Evolutionary conservation across 805 yeast species (phyloP), one percentile per base, ranked within the genome.

Genomic region (Saitoella complicata): DNA sequence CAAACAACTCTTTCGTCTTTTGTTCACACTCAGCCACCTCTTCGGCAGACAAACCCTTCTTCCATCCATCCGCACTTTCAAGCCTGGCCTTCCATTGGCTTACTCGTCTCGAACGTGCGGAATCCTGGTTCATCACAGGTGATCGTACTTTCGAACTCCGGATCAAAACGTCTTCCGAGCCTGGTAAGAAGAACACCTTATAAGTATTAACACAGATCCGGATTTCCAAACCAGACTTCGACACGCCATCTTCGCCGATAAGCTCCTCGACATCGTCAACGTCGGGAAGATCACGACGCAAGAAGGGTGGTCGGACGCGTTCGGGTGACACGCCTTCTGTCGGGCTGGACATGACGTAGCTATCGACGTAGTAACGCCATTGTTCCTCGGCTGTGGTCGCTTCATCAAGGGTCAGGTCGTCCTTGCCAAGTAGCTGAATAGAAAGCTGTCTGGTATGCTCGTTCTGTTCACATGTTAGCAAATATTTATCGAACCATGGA

Each of bases 311-410:
- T 50, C 73, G 72, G 45, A 91, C 72, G 52, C 76, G 76, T 38
- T 80, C 76, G 12, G 83, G 75, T 11, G 85, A 78, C 11, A 91
- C 80, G 32, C 97, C 97, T 61, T 91, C 99, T 2, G 99, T 91
- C 36, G 98, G 97, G 55, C 85, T 94, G 3, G 94, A 80, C 82
- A 91, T 80, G 38, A 87, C 74, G 60, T 81, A 91, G 38, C 94
- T 82, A 0, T 97, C 88, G 42, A 91, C 72, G 58, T 91, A 91
- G 65, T 91, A 88, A 58, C 85, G 87, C 81, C 95, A 91, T 55
- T 74, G 75, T 51, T 84, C 93, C 53, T 82, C 88, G 3, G 76
- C 74, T 21, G 77, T 72, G 53, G 69, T 67, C 7, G 72, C 68
- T 51, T 82, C 83, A 47, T 78, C 78, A 56, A 87, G 70, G 0